Evolutionary conservation across 2,329 filamentous ascomycete species (phyloP).

Genomic region (Zasmidium citrigriseum): DNA sequence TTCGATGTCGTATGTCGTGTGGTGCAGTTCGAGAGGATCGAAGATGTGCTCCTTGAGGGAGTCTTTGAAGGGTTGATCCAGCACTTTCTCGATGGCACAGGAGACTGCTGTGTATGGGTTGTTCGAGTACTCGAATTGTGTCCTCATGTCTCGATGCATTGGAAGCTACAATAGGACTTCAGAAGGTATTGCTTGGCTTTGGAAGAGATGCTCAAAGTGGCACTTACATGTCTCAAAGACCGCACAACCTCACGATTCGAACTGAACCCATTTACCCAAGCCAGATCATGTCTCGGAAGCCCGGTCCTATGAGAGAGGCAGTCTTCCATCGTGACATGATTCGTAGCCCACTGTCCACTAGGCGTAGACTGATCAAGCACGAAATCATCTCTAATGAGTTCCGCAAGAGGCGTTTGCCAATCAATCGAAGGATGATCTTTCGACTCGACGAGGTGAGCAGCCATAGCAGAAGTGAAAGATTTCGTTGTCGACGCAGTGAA

Average conservation of each 20-base stretch:
- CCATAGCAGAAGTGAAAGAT: conserved; percentile 32
- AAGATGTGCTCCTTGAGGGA: conserved; percentile 40
- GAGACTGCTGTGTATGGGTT: conserved; percentile 53
- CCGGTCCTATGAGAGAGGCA: conserved; percentile 40
- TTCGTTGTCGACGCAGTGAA: conserved; percentile 34
- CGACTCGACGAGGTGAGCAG: conserved; percentile 27
- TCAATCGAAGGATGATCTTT: conserved; percentile 30
- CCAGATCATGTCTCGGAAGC: conserved; percentile 35
- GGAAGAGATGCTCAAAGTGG: too few relatives aligned
- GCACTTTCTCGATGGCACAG: conserved; percentile 49
- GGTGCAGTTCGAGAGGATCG: conserved; percentile 43
- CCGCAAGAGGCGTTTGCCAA: conserved; percentile 39
- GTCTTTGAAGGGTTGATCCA: conserved; percentile 34
- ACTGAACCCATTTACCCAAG: conserved; percentile 26
- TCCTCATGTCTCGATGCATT: conserved; percentile 43
- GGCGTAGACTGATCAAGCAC: conserved; percentile 30
- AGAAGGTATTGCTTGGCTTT: background rate
- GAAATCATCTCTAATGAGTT: conserved; percentile 39
- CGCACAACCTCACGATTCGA: conserved; percentile 40
- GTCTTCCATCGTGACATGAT: conserved; percentile 36
- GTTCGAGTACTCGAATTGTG: conserved; percentile 54
- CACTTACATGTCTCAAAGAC: conserved; percentile 45
- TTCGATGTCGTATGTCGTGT: conserved; percentile 39
- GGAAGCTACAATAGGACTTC: conserved; percentile 15
- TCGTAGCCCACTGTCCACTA: conserved; percentile 25